These are phyloP conservation scores for Suillus bovinus DNA, from an alignment of 768 basidiomycete genomes.

Conservation along the genomic window DNA sequence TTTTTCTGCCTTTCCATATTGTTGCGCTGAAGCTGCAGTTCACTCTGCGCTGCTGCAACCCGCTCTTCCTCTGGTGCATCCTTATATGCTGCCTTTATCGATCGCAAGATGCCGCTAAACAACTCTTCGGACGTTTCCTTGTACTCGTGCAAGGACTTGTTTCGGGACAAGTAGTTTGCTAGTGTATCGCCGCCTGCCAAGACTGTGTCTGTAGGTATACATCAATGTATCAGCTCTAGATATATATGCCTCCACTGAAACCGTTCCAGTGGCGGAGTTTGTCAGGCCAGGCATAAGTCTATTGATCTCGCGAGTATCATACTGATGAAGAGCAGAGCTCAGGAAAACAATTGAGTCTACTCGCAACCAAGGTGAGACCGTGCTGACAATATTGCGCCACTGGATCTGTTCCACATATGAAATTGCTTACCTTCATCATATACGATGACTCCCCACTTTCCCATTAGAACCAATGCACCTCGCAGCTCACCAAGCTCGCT, in stretches of 20 bases:
- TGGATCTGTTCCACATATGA: no score
- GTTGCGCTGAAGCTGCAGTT: background rate
- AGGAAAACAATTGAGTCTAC: no score
- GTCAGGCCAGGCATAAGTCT: no score
- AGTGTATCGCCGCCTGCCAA: background rate
- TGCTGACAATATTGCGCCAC: no score
- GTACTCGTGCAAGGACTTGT: background rate
- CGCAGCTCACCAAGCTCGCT: background rate
- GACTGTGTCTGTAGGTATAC: background rate
- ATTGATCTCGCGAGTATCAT: no score
- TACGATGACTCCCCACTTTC: background rate
- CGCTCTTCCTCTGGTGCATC: background rate
- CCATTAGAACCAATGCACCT: background rate
- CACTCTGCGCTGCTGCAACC: background rate
- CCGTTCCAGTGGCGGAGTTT: background rate
- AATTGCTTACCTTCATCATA: background rate
- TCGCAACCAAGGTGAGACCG: no score
- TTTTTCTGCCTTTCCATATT: background rate
- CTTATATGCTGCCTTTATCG: background rate
- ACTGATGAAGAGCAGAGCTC: no score
- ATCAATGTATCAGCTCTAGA: no score
- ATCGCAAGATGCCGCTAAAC: background rate
- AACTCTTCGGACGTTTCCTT: background rate
- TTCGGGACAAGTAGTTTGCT: background rate
- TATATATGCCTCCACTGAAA: background rate